Conservation (phyloP, 345 rosid genomes). For the Lagerstroemia speciosa region DNA sequence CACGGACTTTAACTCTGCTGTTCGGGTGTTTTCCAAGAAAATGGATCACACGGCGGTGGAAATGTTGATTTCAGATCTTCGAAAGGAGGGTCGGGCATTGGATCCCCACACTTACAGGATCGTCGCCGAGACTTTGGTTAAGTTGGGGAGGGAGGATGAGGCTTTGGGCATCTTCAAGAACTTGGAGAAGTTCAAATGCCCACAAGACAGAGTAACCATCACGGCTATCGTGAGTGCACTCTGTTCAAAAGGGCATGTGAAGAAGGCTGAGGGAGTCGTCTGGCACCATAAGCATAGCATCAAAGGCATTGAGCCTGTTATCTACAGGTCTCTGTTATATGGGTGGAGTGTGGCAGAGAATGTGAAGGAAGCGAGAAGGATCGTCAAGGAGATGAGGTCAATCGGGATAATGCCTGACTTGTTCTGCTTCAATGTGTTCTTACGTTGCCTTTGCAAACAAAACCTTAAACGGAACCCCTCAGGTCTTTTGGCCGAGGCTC, state of each 20-base stretch:
- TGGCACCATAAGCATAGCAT: slow-evolving; percentile 54
- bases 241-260: slow-evolving; percentile 69
- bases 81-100: slow-evolving; percentile 46
- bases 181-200: slow-evolving; percentile 67
- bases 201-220: slow-evolving; percentile 45
- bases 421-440: slow-evolving; percentile 62
- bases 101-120: slow-evolving; percentile 52
- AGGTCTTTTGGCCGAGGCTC: slow-evolving; percentile 73
- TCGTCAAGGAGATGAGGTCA: slow-evolving; percentile 71
- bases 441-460: slow-evolving; percentile 61
- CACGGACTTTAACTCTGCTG: slow-evolving; percentile 51
- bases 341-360: slow-evolving; percentile 65
- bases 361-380: slow-evolving; percentile 58
- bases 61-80: slow-evolving; percentile 58
- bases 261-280: slow-evolving; percentile 71
- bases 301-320: slow-evolving; percentile 30
- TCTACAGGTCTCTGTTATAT: slow-evolving; percentile 55
- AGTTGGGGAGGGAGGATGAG: slow-evolving; percentile 65
- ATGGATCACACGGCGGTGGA: slow-evolving; percentile 56
- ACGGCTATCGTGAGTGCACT: slow-evolving; percentile 58
- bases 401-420: slow-evolving; percentile 44
- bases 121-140: slow-evolving; percentile 61
- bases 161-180: slow-evolving; percentile 84
- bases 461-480: slow-evolving; percentile 63
- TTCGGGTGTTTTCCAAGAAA: slow-evolving; percentile 61